These are phyloP conservation scores for Polytrichum formosum DNA, from an alignment of 225 moss, liverwort and hornwort genomes.

Conservation along the genomic window DNA sequence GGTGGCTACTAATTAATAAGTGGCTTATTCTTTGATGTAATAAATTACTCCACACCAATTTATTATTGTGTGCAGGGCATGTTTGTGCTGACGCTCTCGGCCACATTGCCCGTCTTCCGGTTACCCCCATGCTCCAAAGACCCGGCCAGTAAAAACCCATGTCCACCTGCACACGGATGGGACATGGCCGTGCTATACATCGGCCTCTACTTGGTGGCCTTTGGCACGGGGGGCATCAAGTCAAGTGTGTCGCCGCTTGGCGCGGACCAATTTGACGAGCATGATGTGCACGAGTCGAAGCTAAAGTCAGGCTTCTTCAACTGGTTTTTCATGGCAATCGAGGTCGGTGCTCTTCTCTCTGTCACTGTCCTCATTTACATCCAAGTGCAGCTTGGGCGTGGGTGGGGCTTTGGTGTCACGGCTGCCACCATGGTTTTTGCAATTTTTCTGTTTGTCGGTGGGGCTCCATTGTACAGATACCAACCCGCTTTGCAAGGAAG, in stretches of 20 bases:
- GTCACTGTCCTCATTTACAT: constrained; percentile 36
- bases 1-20: no score
- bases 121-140: constrained; percentile 7
- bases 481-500: constrained; percentile 23
- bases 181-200: constrained; percentile 23
- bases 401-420: constrained; percentile 40
- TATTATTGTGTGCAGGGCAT: constrained; percentile 17
- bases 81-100: constrained; percentile 32
- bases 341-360: constrained; percentile 27
- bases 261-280: constrained; percentile 47
- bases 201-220: constrained; percentile 36
- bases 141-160: background rate
- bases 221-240: constrained; percentile 41
- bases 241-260: constrained; percentile 42
- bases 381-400: constrained; percentile 31
- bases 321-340: constrained; percentile 50
- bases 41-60: background rate
- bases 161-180: constrained; percentile 7
- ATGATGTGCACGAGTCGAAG: constrained; percentile 15
- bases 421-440: constrained; percentile 27
- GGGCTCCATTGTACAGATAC: constrained; percentile 29
- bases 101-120: constrained; percentile 15
- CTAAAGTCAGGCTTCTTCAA: constrained; percentile 47
- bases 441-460: constrained; percentile 11
- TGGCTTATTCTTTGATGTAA: no score